phyloP scores from a whole-genome alignment of 164 flowering plant species.

The Annona squamosa region DNA sequence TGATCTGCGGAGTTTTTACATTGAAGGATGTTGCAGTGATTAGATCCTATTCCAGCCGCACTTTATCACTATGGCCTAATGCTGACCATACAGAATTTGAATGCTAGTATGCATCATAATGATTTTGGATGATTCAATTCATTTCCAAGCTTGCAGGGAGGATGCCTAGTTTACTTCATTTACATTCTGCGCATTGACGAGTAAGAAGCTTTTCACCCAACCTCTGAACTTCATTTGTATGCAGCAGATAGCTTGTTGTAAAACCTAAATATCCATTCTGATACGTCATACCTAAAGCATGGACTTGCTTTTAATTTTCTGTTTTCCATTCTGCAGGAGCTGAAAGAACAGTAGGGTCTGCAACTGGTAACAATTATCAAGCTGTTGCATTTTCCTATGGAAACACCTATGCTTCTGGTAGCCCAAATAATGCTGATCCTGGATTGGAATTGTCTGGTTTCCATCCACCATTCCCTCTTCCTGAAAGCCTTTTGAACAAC shows the following conservation, averaged over 20 bases:
- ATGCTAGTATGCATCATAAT: constrained; percentile 7
- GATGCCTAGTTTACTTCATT: constrained; percentile 39
- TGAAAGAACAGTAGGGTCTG: constrained; percentile 24
- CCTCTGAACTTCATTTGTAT: constrained; percentile 7
- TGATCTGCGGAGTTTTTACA: not conserved
- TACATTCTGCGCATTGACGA: constrained; percentile 36
- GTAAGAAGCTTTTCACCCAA: constrained; percentile 43
- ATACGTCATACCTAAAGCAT: not conserved
- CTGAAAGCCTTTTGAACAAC: constrained; percentile 56
- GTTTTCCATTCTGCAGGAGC: constrained; percentile 30
- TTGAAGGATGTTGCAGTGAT: not conserved
- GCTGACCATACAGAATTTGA: constrained; percentile 5
- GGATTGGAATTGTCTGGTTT: constrained; percentile 33
- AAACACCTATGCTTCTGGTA: constrained; percentile 31
- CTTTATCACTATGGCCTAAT: not conserved
- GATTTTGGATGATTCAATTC: constrained; percentile 16
- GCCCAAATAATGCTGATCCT: constrained; percentile 28
- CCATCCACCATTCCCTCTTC: constrained; percentile 76
- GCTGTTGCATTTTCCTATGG: constrained; percentile 81
- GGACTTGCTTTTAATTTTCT: constrained; percentile 8
- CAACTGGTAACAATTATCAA: constrained; percentile 30
- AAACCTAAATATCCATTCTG: not conserved
- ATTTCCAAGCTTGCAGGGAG: constrained; percentile 54
- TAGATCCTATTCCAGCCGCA: not conserved
- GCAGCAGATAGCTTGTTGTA: constrained; percentile 6